Percentiles rank a stretch among this genome's conserved stretches.
These are phyloP conservation scores for Neurospora discreta DNA, from an alignment of 495 filamentous ascomycete species.

Conservation along the genomic window DNA sequence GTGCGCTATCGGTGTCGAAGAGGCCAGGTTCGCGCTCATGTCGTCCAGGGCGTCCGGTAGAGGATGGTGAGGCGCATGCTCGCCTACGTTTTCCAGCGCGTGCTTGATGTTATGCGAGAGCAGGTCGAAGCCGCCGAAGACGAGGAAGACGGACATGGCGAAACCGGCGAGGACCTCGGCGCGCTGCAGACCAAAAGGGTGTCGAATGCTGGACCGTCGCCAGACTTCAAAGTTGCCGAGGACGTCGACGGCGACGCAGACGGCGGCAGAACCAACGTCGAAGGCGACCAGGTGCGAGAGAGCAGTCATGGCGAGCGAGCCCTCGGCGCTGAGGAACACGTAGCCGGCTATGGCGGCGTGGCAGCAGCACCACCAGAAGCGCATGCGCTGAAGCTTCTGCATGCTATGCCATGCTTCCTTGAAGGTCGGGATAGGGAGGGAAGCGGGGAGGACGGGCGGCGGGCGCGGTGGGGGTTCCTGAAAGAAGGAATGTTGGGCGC, in stretches of 20 bases:
- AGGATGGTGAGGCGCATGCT: conserved; percentile 54
- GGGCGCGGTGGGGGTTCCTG: conserved; percentile 84
- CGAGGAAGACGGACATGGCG: conserved; percentile 84
- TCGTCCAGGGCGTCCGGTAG: conserved; percentile 41
- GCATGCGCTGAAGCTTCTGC: conserved; percentile 72
- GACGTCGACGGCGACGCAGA: conserved; percentile 91
- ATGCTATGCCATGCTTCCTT: conserved; percentile 76
- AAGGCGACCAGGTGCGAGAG: conserved; percentile 89
- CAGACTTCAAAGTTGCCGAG: conserved; percentile 94
- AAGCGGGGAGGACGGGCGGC: conserved; percentile 82
- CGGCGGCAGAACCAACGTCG: conserved; percentile 79
- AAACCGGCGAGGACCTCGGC: conserved; percentile 95
- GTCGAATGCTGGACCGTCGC: conserved; percentile 82
- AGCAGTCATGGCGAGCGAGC: conserved; percentile 85
- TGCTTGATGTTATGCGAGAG: conserved; percentile 89
- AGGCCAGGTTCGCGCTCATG: neutral
- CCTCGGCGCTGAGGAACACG: conserved; percentile 73
- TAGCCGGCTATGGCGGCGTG: conserved; percentile 72
- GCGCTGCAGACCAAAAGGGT: conserved; percentile 86
- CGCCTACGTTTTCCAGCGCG: conserved; percentile 50
- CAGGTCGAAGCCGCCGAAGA: conserved; percentile 94
- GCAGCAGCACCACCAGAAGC: conserved; percentile 81
- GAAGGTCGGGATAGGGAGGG: conserved; percentile 83
- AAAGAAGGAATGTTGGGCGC: conserved; percentile 79
- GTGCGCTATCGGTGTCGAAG: neutral